A percentile compares a stretch with the other conserved stretches of the same genome.
These are phyloP conservation scores for Colletotrichum sp. DNA, from an alignment of 2,329 filamentous ascomycete species.

Conservation along the genomic window DNA sequence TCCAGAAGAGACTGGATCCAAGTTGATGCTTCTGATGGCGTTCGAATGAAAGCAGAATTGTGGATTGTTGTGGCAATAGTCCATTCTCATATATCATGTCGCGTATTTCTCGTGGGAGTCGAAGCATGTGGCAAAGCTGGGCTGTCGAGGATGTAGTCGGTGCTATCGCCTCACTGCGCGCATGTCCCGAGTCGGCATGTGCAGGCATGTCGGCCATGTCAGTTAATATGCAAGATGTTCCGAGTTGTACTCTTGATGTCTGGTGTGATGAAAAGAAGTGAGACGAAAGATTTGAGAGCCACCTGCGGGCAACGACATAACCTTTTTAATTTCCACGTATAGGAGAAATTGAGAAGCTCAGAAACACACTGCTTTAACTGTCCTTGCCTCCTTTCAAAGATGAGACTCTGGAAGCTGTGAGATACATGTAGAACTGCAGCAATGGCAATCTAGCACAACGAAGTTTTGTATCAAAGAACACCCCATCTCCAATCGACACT, in stretches of 20 bases:
- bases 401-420: background rate
- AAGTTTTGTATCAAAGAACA: background rate
- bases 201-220: background rate
- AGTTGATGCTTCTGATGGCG: background rate
- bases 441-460: accelerated
- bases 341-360: accelerated
- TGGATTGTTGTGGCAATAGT: background rate
- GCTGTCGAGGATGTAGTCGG: background rate
- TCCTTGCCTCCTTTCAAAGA: accelerated
- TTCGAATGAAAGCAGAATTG: background rate
- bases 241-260: background rate
- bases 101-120: background rate
- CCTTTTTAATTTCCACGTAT: accelerated
- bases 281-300: background rate
- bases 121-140: background rate
- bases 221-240: accelerated
- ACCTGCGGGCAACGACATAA: accelerated
- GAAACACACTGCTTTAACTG: background rate
- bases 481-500: accelerated
- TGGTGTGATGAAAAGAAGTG: accelerated
- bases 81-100: background rate
- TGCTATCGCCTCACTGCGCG: background rate
- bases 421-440: background rate
- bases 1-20: background rate
- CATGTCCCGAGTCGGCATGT: accelerated